Percentiles rank a stretch among this genome's conserved stretches.
Evolutionary conservation across 2,329 filamentous ascomycete genomes (phyloP).

Genomic region (Cyphellophora europaea): DNA sequence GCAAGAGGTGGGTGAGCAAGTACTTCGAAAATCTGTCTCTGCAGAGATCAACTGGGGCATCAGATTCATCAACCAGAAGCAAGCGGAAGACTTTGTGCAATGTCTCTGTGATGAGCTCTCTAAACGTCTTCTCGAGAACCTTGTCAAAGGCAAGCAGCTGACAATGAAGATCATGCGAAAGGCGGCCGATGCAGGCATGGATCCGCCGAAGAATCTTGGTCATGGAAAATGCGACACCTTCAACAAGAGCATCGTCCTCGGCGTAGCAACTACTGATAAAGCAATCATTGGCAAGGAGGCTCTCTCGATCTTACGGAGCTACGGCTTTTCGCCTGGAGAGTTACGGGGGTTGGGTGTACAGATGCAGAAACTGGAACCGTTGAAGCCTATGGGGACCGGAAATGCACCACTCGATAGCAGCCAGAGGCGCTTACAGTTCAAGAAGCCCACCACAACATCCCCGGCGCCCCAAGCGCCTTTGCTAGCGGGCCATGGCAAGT

Average conservation of each 20-base stretch:
- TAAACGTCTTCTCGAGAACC: slow-evolving; percentile 68
- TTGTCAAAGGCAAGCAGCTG: slow-evolving; percentile 77
- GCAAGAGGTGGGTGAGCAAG: slow-evolving; percentile 75
- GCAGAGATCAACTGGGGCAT: slow-evolving; percentile 99
- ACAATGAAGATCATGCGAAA: slow-evolving; percentile 94
- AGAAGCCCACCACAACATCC: slow-evolving; percentile 35
- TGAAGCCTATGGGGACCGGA: slow-evolving; percentile 43
- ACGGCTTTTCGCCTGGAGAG: slow-evolving; percentile 80
- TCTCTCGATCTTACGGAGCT: slow-evolving; percentile 70
- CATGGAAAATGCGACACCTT: slow-evolving; percentile 93
- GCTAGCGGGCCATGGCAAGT: slow-evolving; percentile 28
- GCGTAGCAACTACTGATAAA: slow-evolving; percentile 70
- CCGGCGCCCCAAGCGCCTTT: slow-evolving; percentile 3
- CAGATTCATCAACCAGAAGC: slow-evolving; percentile 80
- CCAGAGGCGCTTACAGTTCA: slow-evolving; percentile 71
- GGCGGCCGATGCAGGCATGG: slow-evolving; percentile 74
- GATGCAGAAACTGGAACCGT: slow-evolving; percentile 80
- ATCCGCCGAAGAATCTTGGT: slow-evolving; percentile 85
- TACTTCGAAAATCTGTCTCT: slow-evolving; percentile 84
- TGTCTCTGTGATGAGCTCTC: slow-evolving; percentile 80
- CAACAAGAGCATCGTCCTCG: slow-evolving; percentile 77
- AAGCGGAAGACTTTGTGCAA: slow-evolving; percentile 84
- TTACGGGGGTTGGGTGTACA: slow-evolving; percentile 87
- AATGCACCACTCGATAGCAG: slow-evolving; percentile 50
- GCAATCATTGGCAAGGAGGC: slow-evolving; percentile 70